A percentile compares a stretch with the other conserved stretches of the same genome.
These are phyloP conservation scores for Trametes versicolor DNA, from an alignment of 1,284 basidiomycete genomes.

Conservation along the genomic window DNA sequence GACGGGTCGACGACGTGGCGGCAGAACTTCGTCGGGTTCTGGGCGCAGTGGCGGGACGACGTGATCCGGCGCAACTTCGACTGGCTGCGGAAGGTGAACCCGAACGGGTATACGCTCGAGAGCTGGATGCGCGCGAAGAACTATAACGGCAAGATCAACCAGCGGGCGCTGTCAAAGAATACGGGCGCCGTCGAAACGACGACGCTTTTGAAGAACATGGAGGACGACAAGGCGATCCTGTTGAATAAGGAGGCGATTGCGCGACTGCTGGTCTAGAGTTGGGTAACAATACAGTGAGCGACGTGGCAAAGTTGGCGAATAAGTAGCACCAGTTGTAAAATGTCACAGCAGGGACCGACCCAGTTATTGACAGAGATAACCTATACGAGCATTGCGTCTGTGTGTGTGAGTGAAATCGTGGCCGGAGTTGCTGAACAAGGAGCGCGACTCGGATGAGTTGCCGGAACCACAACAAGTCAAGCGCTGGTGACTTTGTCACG, in stretches of 20 bases:
- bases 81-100: conserved; percentile 51
- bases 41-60: conserved; percentile 53
- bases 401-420: too few relatives aligned
- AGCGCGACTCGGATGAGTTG: not conserved
- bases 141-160: conserved; percentile 22
- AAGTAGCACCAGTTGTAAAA: too few relatives aligned
- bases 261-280: not conserved
- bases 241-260: conserved; percentile 9
- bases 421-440: too few relatives aligned
- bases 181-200: not conserved
- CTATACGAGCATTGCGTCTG: too few relatives aligned
- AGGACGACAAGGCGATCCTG: conserved; percentile 28
- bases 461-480: not conserved
- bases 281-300: not conserved
- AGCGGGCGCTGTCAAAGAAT: not conserved
- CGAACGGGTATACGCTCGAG: conserved; percentile 41
- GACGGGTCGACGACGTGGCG: conserved; percentile 48
- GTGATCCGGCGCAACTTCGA: conserved; percentile 52
- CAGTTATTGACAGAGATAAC: too few relatives aligned
- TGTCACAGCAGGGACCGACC: too few relatives aligned
- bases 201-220: conserved; percentile 30
- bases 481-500: conserved; percentile 1
- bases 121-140: conserved; percentile 41
- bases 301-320: too few relatives aligned
- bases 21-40: conserved; percentile 54